Percentiles rank a stretch among this genome's conserved stretches.
These are phyloP conservation scores for Crithidia expoeki DNA, from an alignment of 208 protist genomes.

Conservation along the genomic window DNA sequence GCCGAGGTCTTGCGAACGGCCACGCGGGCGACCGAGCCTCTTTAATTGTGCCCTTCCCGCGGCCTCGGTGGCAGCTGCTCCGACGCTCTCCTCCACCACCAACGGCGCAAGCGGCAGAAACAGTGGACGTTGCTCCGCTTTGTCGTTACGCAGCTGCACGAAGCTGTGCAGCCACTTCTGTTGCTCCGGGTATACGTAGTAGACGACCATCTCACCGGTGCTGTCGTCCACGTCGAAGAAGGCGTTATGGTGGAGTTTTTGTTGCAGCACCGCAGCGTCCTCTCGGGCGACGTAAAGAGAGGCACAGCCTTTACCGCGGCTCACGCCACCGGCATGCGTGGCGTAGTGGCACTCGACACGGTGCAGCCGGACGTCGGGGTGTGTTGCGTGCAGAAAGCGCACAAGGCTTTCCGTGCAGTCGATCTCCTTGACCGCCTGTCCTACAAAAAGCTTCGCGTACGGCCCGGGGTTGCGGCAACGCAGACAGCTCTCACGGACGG, in stretches of 20 bases:
- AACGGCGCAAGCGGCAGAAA: slow-evolving; percentile 33
- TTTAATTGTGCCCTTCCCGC: neutral
- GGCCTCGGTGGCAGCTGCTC: neutral
- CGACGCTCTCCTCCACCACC: slow-evolving; percentile 31
- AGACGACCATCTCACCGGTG: slow-evolving; percentile 36
- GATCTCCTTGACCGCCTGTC: slow-evolving; percentile 60
- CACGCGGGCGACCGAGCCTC: neutral
- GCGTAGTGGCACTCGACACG: slow-evolving; percentile 57
- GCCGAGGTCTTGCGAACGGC: slow-evolving; percentile 6
- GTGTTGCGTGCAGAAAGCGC: slow-evolving; percentile 60
- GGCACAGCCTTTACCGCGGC: slow-evolving; percentile 54
- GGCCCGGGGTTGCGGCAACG: slow-evolving; percentile 47
- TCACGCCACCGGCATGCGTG: slow-evolving; percentile 9
- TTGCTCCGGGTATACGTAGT: slow-evolving; percentile 73
- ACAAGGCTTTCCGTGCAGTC: slow-evolving; percentile 42
- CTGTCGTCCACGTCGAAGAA: slow-evolving; percentile 61
- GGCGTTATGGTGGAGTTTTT: slow-evolving; percentile 61
- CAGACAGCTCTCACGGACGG: slow-evolving; percentile 63
- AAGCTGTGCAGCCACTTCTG: slow-evolving; percentile 60
- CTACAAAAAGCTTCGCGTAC: slow-evolving; percentile 68
- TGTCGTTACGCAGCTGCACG: slow-evolving; percentile 18
- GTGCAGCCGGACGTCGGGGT: slow-evolving; percentile 54
- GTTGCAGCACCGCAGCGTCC: slow-evolving; percentile 39
- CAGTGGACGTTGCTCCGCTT: slow-evolving; percentile 2
- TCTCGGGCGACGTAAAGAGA: slow-evolving; percentile 62